Evolutionary conservation across 2,329 filamentous ascomycete genomes (phyloP).

Genomic region (Xylariaceae sp.): DNA sequence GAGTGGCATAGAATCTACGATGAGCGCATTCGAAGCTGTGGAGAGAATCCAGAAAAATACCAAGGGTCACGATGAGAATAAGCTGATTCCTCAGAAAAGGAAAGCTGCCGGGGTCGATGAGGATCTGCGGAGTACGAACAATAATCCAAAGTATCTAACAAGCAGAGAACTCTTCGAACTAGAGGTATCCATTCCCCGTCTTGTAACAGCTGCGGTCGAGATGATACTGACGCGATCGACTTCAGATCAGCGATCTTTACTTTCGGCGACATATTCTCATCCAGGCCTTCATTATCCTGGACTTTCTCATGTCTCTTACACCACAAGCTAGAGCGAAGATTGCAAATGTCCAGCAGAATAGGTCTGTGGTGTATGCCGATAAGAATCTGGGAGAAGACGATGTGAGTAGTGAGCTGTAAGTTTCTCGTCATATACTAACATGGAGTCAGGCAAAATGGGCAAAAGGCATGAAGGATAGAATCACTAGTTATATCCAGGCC

Average conservation of each 20-base stretch:
- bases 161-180: slow-evolving; percentile 93
- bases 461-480: slow-evolving; percentile 66
- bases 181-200: slow-evolving; percentile 53
- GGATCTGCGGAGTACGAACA: slow-evolving; percentile 63
- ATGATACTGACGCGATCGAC: slow-evolving; percentile 10
- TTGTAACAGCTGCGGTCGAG: not conserved
- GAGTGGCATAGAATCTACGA: slow-evolving; percentile 63
- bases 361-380: slow-evolving; percentile 75
- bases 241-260: slow-evolving; percentile 81
- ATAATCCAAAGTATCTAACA: slow-evolving; percentile 98
- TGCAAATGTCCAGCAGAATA: slow-evolving; percentile 64
- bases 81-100: slow-evolving; percentile 59
- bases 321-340: slow-evolving; percentile 76
- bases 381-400: slow-evolving; percentile 78
- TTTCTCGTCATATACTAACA: slow-evolving; percentile 17
- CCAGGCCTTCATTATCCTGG: slow-evolving; percentile 87
- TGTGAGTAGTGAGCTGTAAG: slow-evolving; percentile 45
- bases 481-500: slow-evolving; percentile 76
- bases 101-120: slow-evolving; percentile 59
- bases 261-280: slow-evolving; percentile 93
- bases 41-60: slow-evolving; percentile 44
- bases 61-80: slow-evolving; percentile 58
- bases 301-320: slow-evolving; percentile 90
- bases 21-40: slow-evolving; percentile 49
- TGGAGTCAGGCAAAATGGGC: slow-evolving; percentile 70